Evolutionary conservation across 441 rosid species (phyloP), one percentile per base, ranked within the genome.

Genomic region (Euphorbia corollata): DNA sequence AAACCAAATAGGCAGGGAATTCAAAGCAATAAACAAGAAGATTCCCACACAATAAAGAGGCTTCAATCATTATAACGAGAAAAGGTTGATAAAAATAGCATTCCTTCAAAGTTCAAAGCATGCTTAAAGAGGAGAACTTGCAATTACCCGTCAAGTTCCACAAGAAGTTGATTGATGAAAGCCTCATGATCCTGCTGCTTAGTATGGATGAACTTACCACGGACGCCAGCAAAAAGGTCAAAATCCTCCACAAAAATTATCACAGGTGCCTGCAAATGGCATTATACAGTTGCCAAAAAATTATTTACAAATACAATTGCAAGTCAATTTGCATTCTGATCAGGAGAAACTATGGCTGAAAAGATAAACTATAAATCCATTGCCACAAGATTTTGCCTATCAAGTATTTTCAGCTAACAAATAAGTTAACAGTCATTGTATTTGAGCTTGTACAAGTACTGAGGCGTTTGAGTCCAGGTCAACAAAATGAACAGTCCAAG

Each of bases 151-250:
- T 92, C 98, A 79, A 92, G 97, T 83, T 92, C 98, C 81, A 93
- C 98, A 39, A 93, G 92, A 70, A 93, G 97, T 80, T 93, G 98
- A 77, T 93, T 93, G 64, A 93, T 93, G 75, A 93, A 90, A 80
- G 98, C 86, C 84, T 93, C 98, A 63, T 93, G 98, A 75, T 93
- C 98, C 77, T 93, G 98, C 75, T 88, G 82, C 77, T 90, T 85
- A 27, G 98, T 90, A 77, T 93, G 98, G 71, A 88, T 80, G 65
- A 82, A 85, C 77, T 88, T 87, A 75, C 98, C 98, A 68, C 98
- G 98, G n/a, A 93, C 98, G 75, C 98, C 98, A 69, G 96, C 97
- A 72, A 93, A 90, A 72, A 88, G 96, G 74, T 93, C 98, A 80
- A 93, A 93, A 80, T 93, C 97, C 85, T 93, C 98, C 75, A 93